These are phyloP conservation scores for Exophiala dermatitidis DNA, from an alignment of 2,329 filamentous ascomycete species.

Conservation along the genomic window DNA sequence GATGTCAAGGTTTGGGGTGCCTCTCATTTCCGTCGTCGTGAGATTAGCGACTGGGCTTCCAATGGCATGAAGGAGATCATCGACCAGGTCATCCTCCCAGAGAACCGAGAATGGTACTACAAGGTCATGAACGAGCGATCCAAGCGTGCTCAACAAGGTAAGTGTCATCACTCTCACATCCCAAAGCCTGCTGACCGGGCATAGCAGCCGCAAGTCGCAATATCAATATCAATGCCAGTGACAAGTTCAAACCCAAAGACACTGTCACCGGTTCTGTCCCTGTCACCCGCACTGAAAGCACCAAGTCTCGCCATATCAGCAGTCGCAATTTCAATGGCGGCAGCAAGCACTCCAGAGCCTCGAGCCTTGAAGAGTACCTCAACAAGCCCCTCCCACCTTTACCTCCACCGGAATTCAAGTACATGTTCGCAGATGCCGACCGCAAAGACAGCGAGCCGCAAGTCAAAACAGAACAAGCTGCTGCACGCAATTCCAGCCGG, in stretches of 20 bases:
- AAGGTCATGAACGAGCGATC: background rate
- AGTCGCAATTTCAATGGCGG: background rate
- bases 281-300: too few relatives aligned
- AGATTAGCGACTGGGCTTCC: background rate
- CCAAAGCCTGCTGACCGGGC: background rate
- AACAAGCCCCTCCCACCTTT: constrained; percentile 20
- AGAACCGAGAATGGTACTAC: constrained; percentile 3
- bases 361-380: constrained; percentile 9
- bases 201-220: background rate
- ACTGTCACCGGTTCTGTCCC: too few relatives aligned
- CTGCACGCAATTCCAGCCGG: background rate
- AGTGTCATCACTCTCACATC: background rate
- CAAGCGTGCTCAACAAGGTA: background rate
- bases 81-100: background rate
- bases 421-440: constrained; percentile 15
- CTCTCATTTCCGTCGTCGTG: background rate
- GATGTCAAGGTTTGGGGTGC: background rate
- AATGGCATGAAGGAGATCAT: constrained; percentile 1
- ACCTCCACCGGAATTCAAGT: constrained; percentile 14
- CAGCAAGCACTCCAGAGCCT: background rate
- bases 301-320: background rate
- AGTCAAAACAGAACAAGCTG: background rate
- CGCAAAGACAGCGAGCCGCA: background rate
- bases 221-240: background rate
- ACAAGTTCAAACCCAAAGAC: too few relatives aligned